Conservation (phyloP, 2,329 filamentous ascomycete genomes). For the Fusarium chaquense region DNA sequence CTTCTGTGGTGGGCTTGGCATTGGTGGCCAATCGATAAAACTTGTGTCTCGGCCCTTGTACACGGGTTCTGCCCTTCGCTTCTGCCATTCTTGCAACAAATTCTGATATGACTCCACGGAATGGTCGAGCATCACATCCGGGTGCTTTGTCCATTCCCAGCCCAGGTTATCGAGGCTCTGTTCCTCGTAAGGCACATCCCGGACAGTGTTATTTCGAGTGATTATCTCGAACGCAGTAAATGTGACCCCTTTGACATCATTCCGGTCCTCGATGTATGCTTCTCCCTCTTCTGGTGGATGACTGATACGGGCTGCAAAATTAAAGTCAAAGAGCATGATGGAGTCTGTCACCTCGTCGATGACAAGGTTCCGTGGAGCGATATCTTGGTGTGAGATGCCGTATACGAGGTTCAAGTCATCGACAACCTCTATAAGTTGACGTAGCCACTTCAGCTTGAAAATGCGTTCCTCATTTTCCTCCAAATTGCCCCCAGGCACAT, state of each 20-base stretch:
- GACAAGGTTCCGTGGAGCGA: conserved; percentile 55
- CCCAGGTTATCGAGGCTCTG: not conserved
- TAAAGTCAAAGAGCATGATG: not conserved
- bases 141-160: accelerated
- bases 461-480: no score
- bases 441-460: conserved; percentile 54
- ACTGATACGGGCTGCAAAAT: not conserved
- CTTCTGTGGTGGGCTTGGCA: not conserved
- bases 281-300: not conserved
- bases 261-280: not conserved
- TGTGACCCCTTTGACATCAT: not conserved
- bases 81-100: not conserved
- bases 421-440: conserved; percentile 51
- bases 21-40: not conserved
- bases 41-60: no score
- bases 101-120: not conserved
- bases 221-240: not conserved
- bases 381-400: conserved; percentile 55
- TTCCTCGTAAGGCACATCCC: not conserved
- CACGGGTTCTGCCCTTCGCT: no score
- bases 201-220: not conserved
- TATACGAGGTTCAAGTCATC: conserved; percentile 53
- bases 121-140: not conserved
- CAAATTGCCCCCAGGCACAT: conserved; percentile 50
- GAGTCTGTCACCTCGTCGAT: conserved; percentile 51